A percentile compares a stretch with the other conserved stretches of the same genome.
These are phyloP conservation scores for Calonectria hawksworthii DNA, from an alignment of 2,329 filamentous ascomycete genomes.

Conservation along the genomic window DNA sequence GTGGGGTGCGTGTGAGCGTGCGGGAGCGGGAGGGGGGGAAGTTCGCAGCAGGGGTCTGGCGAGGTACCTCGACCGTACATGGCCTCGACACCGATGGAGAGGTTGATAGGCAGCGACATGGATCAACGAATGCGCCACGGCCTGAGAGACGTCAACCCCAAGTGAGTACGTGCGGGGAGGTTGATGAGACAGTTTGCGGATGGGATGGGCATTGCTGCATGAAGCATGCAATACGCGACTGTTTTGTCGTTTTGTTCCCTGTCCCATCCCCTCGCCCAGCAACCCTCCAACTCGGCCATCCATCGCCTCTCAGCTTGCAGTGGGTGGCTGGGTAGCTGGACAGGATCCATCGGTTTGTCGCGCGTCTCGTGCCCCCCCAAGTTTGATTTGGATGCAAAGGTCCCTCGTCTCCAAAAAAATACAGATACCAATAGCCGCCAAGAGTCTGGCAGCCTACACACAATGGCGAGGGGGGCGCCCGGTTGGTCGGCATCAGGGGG, in stretches of 20 bases:
- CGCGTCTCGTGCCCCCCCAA: constrained; percentile 24
- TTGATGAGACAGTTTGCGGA: not conserved
- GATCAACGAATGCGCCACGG: constrained; percentile 4
- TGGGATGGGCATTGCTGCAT: not conserved
- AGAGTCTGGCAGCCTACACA: constrained; percentile 18
- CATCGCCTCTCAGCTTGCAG: constrained; percentile 1
- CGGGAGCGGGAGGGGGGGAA: constrained; percentile 25
- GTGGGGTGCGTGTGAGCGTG: constrained; percentile 15
- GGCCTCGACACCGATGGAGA: not conserved
- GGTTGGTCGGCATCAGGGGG: constrained; percentile 26
- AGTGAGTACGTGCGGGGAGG: constrained; percentile 2
- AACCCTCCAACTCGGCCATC: not conserved
- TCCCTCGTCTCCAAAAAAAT: constrained; percentile 7
- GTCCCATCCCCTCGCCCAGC: not conserved
- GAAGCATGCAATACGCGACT: constrained; percentile 11
- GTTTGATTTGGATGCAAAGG: constrained; percentile 24
- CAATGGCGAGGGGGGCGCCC: constrained; percentile 14
- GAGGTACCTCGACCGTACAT: constrained; percentile 23
- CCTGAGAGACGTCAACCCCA: not conserved
- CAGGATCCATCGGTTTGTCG: constrained; percentile 23
- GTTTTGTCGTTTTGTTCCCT: constrained; percentile 1
- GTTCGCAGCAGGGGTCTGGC: constrained; percentile 10
- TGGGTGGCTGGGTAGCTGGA: constrained; percentile 17
- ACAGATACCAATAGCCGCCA: constrained; percentile 14
- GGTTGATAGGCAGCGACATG: constrained; percentile 4